A percentile compares a stretch with the other conserved stretches of the same genome.
Evolutionary conservation across 2,329 filamentous ascomycete genomes (phyloP).

Genomic region (Biscogniauxia sp.): DNA sequence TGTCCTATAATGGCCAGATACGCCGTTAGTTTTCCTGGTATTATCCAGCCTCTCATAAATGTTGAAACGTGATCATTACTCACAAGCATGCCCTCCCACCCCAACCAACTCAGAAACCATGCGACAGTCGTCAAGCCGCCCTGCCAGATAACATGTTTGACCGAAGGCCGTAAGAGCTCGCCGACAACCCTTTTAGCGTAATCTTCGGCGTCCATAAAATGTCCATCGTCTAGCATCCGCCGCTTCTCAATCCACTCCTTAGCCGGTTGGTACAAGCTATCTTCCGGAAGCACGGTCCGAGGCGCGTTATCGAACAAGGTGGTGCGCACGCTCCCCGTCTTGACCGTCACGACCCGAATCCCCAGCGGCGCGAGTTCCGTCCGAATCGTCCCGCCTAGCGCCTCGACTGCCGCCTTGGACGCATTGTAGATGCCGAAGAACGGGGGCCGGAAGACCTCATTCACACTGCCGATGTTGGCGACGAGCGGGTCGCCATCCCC

Average conservation of each 20-base stretch:
- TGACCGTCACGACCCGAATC: conserved; percentile 25
- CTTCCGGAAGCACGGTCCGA: conserved; percentile 15
- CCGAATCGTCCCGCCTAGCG: conserved; percentile 19
- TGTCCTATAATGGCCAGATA: conserved; percentile 6
- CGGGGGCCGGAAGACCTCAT: conserved; percentile 17
- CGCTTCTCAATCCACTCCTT: conserved; percentile 20
- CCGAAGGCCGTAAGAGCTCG: conserved; percentile 15
- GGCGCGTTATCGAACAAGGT: conserved; percentile 23
- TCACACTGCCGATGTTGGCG: conserved; percentile 25
- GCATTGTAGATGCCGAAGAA: conserved; percentile 27
- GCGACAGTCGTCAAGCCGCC: conserved; percentile 18
- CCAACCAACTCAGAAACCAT: conserved; percentile 27
- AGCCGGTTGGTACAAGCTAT: conserved; percentile 22
- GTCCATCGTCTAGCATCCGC: conserved; percentile 15
- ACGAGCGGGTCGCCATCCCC: conserved; percentile 13
- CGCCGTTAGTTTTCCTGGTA: background rate
- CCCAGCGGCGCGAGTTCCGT: conserved; percentile 26
- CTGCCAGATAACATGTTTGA: conserved; percentile 25
- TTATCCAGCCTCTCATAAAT: background rate
- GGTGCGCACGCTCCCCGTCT: conserved; percentile 22
- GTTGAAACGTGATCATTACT: conserved; percentile 2
- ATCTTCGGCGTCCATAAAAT: conserved; percentile 13
- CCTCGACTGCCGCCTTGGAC: conserved; percentile 28
- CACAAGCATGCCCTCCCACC: conserved; percentile 27
- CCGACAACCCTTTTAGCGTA: conserved; percentile 23